Percentiles rank a stretch among this genome's conserved stretches.
These are phyloP conservation scores for Rutstroemia sydowiana DNA, from an alignment of 2,329 filamentous ascomycete genomes.

Conservation along the genomic window DNA sequence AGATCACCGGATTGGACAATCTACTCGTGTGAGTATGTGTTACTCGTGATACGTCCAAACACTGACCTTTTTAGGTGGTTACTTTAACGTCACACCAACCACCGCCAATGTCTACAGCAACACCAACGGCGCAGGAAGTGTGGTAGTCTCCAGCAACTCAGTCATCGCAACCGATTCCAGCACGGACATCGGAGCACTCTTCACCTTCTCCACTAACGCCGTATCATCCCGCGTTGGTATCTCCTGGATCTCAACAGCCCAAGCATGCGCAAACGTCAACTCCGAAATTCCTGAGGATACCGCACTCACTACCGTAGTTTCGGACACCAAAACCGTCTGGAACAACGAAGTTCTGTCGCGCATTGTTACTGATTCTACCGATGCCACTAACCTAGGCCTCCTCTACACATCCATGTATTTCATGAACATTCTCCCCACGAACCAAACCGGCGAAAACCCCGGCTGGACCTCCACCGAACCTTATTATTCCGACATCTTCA, in stretches of 20 bases:
- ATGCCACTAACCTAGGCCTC: conserved; percentile 48
- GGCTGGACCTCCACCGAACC: conserved; percentile 57
- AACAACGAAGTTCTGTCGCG: conserved; percentile 10
- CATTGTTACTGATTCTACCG: conserved; percentile 50
- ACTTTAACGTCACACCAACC: conserved; percentile 20
- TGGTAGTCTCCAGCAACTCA: neutral
- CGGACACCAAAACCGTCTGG: conserved; percentile 5
- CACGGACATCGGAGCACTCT: conserved; percentile 22
- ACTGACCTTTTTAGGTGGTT: conserved; percentile 16
- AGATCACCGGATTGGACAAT: conserved; percentile 53
- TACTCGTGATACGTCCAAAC: conserved; percentile 12
- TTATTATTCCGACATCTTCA: conserved; percentile 67
- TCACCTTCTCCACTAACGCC: conserved; percentile 35
- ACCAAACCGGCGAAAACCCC: conserved; percentile 65
- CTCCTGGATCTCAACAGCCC: conserved; percentile 40
- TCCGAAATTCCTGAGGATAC: conserved; percentile 38
- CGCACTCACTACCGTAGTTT: conserved; percentile 33
- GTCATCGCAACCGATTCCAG: neutral
- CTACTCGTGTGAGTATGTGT: conserved; percentile 48
- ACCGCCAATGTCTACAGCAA: conserved; percentile 24
- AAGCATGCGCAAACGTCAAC: conserved; percentile 40
- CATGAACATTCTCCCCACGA: conserved; percentile 40
- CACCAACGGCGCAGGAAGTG: conserved; percentile 26
- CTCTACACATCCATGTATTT: conserved; percentile 62
- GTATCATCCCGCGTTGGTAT: conserved; percentile 45